Percentiles rank a stretch among this genome's conserved stretches.
These are phyloP conservation scores for Aspergillus sp. DNA, from an alignment of 2,329 filamentous ascomycete species.

Conservation along the genomic window DNA sequence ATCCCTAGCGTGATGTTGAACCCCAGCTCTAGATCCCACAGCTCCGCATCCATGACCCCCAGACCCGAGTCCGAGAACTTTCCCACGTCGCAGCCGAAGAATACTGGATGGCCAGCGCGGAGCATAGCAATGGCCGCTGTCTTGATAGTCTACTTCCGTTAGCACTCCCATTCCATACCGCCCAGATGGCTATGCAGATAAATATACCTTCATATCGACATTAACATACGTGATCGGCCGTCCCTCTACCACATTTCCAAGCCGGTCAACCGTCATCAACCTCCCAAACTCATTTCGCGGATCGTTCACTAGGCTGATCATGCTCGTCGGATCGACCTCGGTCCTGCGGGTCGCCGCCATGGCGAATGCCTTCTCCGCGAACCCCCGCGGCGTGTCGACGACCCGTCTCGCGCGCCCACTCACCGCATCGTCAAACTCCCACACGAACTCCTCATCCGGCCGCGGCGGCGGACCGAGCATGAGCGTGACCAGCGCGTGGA, in stretches of 20 bases:
- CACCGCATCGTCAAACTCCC: conserved; percentile 73
- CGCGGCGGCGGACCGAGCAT: conserved; percentile 77
- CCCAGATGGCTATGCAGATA: too few species aligned
- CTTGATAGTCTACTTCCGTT: conserved; percentile 58
- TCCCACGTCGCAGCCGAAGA: conserved; percentile 86
- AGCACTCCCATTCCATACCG: background rate
- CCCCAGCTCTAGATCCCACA: conserved; percentile 80
- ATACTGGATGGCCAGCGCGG: conserved; percentile 73
- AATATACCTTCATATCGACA: conserved; percentile 59
- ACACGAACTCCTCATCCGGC: conserved; percentile 68
- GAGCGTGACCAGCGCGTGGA: conserved; percentile 78
- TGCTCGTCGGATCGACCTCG: conserved; percentile 10
- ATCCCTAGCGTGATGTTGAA: conserved; percentile 74
- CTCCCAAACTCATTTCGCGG: conserved; percentile 73
- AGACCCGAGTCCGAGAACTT: conserved; percentile 68
- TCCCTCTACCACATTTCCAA: conserved; percentile 80
- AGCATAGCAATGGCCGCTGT: conserved; percentile 73
- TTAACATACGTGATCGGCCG: conserved; percentile 78
- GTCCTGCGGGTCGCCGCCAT: conserved; percentile 32
- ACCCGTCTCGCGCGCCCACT: conserved; percentile 61
- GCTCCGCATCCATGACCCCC: conserved; percentile 76
- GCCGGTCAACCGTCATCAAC: conserved; percentile 71
- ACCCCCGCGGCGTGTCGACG: conserved; percentile 65
- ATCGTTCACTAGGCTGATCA: conserved; percentile 83
- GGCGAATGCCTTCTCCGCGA: conserved; percentile 60